Base-by-base conservation (phyloP, 768 basidiomycete genomes). In the Mycena vitilis region DNA sequence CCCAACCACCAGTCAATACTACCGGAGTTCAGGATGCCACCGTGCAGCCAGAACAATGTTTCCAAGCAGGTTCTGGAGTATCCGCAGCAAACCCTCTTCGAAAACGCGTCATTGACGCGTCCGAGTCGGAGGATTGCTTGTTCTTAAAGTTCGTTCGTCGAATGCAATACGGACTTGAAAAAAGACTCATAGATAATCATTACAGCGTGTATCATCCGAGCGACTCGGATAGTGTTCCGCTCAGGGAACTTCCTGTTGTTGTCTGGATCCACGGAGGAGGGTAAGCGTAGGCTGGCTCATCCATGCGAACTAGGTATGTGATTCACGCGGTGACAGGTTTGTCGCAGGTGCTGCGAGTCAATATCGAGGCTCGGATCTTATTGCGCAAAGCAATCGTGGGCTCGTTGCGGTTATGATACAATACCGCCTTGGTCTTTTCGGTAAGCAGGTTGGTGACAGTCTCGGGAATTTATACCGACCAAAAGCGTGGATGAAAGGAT, bases 101-200 rank as follows among this genome's bases (percentile, higher is more conserved):
- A 38, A 52, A 53, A 23, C 62, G 52, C 12, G 13, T 45, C 13
- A 36, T 57, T 15, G 30, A 58, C 5, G 5, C 65, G 5, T 73
- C 77, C 2, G 80, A 80, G 5, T 73, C 77, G 1, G 80, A 80
- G 56, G 80, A 80, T 59, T 81, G 80, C 61, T 62, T 81, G n/a
- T 77, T 77, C 52, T 61, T 79, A 12, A 78, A 76, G 78, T 79
- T 76, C 4, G 54, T 37, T 5, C 5, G 45, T 45, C 11, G 38
- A 20, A 68, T 44, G 2, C 12, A n/a, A 30, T 2, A 30, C 30
- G 8, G 16, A 47, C 2, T 5, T 6, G 9, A 34, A 25, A 25
- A 40, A 13, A 36, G n/a, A 1, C 16, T 40, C 4, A 8, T 30
- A 10, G 12, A 8, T 34, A 16, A 71, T 52, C 8, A 18, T 40